Percentiles rank a stretch among this genome's conserved stretches.
Evolutionary conservation across 768 basidiomycete genomes (phyloP).

Genomic region (Pisolithus tinctorius): DNA sequence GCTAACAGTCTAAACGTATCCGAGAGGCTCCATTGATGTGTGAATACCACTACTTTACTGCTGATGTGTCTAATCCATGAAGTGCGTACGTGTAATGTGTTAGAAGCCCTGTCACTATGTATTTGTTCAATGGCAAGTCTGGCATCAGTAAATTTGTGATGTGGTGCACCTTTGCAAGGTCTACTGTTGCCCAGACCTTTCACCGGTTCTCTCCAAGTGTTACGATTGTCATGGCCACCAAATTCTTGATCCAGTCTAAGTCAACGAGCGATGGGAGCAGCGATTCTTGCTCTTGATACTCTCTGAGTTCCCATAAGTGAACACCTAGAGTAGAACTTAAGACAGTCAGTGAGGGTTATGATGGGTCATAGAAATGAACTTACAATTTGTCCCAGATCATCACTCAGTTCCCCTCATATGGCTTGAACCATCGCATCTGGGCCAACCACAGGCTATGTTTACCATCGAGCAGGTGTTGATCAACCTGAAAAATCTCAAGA

Average conservation of each 20-base stretch:
- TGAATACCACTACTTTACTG: too few species aligned
- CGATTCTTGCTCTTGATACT: background rate
- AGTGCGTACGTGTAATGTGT: too few species aligned
- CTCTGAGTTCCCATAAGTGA: constrained; percentile 2
- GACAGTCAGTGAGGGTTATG: background rate
- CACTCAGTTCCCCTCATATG: background rate
- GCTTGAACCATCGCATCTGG: constrained; percentile 2
- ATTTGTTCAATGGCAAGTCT: too few species aligned
- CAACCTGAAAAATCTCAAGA: too few species aligned
- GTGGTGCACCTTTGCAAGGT: background rate
- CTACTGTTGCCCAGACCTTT: background rate
- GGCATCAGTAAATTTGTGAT: too few species aligned
- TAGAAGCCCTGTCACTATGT: too few species aligned
- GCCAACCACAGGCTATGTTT: too few species aligned
- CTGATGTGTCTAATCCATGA: too few species aligned
- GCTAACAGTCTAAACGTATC: too few species aligned
- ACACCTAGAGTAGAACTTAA: background rate
- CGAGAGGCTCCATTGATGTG: too few species aligned
- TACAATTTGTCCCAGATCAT: background rate
- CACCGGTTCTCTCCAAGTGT: background rate
- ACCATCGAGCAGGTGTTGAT: too few species aligned
- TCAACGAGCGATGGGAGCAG: background rate
- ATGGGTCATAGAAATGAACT: background rate
- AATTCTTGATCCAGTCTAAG: background rate
- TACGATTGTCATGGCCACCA: background rate